Base-by-base conservation (phyloP, 2,329 filamentous ascomycete species). In the Penicillium sp. region DNA sequence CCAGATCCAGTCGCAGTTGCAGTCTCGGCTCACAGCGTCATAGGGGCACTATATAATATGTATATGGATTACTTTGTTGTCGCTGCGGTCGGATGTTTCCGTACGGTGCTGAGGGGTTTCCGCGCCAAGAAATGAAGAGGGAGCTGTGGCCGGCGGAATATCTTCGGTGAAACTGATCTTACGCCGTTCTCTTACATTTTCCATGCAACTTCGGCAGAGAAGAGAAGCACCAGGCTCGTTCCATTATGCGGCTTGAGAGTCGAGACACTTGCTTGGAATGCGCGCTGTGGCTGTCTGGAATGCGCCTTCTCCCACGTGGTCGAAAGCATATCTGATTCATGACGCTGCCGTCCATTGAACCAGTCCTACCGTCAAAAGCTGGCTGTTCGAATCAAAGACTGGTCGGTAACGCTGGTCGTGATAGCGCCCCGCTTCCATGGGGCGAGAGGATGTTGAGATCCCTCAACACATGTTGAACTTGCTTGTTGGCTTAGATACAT, bases 41-140 rank as follows among this genome's bases (percentile, higher is more conserved):
- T n/a, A n/a, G n/a, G n/a, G n/a, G n/a, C n/a, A n/a, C n/a, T n/a
- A n/a, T n/a, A n/a, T n/a, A n/a, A n/a, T n/a, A n/a, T n/a, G n/a
- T n/a, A n/a, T n/a, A n/a, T n/a, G n/a, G n/a, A n/a, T n/a, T 53
- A 52, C 34, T 46, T 55, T 9, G 29, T 50, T 28, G 38, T 35
- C 8, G 43, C 48, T 22, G 41, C 31, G 2, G 12, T 52, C 3
- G 31, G 43, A 8, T 56, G 54, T 30, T n/a, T 42, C 27, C 34
- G 34, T 8, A 56, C 54, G 5, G 28, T 54, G 4, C 6, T 49
- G n/a, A 36, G 38, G 18, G 45, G 49, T 2, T 22, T 49, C 13
- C 14, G 50, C 3, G 19, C 37, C 1, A 49, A 42, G 31, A 41
- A 43, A 22, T 49, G 47, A 49, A 13, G n/a, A 9, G 11, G 22